These are phyloP conservation scores for Penicillium ochrochloron DNA, from an alignment of 495 filamentous ascomycete genomes.

Conservation along the genomic window DNA sequence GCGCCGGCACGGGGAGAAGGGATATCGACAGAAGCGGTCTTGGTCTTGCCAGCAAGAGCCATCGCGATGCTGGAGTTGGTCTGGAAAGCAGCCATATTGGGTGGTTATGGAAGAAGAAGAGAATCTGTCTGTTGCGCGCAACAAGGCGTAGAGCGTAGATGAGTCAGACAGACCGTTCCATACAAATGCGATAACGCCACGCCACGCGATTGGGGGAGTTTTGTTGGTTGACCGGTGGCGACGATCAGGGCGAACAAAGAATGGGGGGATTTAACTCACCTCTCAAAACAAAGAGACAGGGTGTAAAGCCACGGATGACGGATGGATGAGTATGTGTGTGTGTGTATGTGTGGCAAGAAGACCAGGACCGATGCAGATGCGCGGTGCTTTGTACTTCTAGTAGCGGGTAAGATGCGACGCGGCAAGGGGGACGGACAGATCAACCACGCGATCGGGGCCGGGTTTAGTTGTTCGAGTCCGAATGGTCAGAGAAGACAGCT, in stretches of 20 bases:
- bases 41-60: conserved; percentile 67
- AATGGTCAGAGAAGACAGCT: conserved; percentile 2
- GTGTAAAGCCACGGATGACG: neutral
- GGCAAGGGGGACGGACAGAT: conserved; percentile 29
- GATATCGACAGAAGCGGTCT: conserved; percentile 71
- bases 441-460: conserved; percentile 14
- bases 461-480: neutral
- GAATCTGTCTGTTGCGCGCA: conserved; percentile 19
- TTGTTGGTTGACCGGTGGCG: conserved; percentile 22
- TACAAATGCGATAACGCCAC: conserved; percentile 27
- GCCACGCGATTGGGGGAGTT: conserved; percentile 22
- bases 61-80: conserved; percentile 62
- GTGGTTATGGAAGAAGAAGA: conserved; percentile 11
- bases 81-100: conserved; percentile 52
- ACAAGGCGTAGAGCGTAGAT: conserved; percentile 19
- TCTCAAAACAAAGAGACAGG: conserved; percentile 28
- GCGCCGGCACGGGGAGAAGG: conserved; percentile 67
- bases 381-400: conserved; percentile 16
- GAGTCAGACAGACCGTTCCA: conserved; percentile 36
- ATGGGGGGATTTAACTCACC: conserved; percentile 26
- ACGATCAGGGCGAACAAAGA: conserved; percentile 11
- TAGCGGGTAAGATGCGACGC: conserved; percentile 29
- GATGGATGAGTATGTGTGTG: no score
- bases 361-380: neutral
- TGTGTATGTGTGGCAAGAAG: conserved; percentile 7